Evolutionary conservation across 768 basidiomycete species (phyloP), one percentile per base, ranked within the genome.

Genomic region (Antrodiella citrinella): DNA sequence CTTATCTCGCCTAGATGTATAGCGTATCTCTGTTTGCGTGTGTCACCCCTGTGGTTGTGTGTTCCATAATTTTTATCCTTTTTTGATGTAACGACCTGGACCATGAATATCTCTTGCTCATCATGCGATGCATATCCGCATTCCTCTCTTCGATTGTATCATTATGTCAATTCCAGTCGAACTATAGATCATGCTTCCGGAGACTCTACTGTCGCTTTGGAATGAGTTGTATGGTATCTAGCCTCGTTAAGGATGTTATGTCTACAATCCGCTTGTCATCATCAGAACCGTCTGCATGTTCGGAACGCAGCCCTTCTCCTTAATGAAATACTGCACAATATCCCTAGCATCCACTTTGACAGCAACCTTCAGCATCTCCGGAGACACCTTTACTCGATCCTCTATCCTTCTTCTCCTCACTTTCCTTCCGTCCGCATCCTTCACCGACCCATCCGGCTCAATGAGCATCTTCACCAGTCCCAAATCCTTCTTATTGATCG

Each of bases 401-500:
- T 74, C 74, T 41, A 86, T 54, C 61, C 67, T 77, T 51, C 77
- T 67, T 49, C 72, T 70, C 64, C 85, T 86, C 43, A 58, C 59
- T 50, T 35, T 51, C 56, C 35, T 21, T 45, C 24, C 13, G 4
- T 15, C 25, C 44, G 30, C 15, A 11, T 44, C 21, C n/a, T 35
- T 24, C 24, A 4, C 30, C 20, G 10, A 45, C 26, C 12, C 51
- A 12, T 44, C 47, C 40, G 2, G 38, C 60, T 91, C 86, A 44
- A 96, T 73, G n/a, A 97, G 74, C 64, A 87, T 62, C 59, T 76
- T 80, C 38, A 96, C 83, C 42, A 93, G 67, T 0, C 62, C 52
- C 7, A 93, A 66, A 52, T 91, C 80, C 53, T 76, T 78, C 57
- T 77, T 78, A 38, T 77, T 74, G 46, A 96, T 86, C 2, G 93